Evolutionary conservation across 2,329 filamentous ascomycete genomes (phyloP), one percentile per base, ranked within the genome.

Genomic region (Metarhizium album): DNA sequence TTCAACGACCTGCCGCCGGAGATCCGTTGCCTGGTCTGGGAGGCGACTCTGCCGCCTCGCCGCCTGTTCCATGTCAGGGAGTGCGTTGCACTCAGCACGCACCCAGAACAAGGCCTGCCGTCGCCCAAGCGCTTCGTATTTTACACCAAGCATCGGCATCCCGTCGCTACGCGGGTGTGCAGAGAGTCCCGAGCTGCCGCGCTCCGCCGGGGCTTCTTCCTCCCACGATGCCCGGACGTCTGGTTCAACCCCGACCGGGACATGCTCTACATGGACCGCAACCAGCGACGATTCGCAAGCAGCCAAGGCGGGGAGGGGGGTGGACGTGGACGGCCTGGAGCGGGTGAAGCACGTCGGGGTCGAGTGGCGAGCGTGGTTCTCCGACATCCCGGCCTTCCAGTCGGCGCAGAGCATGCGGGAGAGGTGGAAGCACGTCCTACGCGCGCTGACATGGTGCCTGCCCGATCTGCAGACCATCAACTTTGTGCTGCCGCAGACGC

Each of bases 51-150:
- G 1, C 62, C 62, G 7, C 29, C 50, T 2, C 40, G 49, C n/a
- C 62, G 63, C 46, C 51, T 67, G 42, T 67, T 67, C 49, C 61
- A 65, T 43, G 48, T 66, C 48, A 56, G 56, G 13, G 49, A 18
- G 8, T 43, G 20, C 11, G 24, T n/a, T n/a, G n/a, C n/a, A n/a
- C n/a, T 24, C 11, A 43, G 20, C 1, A 24, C 20, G 18, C 24
- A 43, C 40, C 40, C 40, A 14, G 40, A 43, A 24, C 20, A 24
- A 43, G 40, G 40, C 22, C 22, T 9, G 40, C 40, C 40, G 13
- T 43, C 20, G 48, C 23, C 55, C 9, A 43, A 49, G 16, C 47
- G 18, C 31, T 54, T 60, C 33, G 52, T 48, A 24, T 65, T 64
- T 35, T 53, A 62, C 55, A 54, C 60, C 23, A 38, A 33, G 11